Conservation (phyloP, 2,329 filamentous ascomycete species). For the Podosphaera leucotricha region DNA sequence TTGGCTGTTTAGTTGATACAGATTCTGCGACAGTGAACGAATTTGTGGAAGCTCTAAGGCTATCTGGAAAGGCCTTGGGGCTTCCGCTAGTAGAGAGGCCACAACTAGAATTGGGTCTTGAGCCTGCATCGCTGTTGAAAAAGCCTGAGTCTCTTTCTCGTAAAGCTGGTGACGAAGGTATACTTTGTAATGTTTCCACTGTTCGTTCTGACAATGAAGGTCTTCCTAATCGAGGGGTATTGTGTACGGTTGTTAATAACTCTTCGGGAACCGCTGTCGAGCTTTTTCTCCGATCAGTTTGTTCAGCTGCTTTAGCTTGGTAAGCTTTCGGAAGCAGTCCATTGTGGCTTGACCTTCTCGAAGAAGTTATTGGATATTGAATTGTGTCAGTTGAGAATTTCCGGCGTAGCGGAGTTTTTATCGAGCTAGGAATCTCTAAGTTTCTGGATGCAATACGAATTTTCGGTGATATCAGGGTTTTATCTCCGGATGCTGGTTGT, state of each 20-base stretch:
- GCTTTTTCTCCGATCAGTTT: too few species aligned
- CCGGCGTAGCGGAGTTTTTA: background rate
- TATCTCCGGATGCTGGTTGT: constrained; percentile 9
- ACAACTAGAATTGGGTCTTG: constrained; percentile 29
- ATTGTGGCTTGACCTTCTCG: background rate
- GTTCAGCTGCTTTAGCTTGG: too few species aligned
- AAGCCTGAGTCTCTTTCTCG: constrained; percentile 46
- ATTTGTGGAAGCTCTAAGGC: constrained; percentile 22
- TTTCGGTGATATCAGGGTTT: background rate
- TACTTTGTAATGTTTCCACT: constrained; percentile 55
- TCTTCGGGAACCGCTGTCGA: too few species aligned
- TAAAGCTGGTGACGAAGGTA: constrained; percentile 55
- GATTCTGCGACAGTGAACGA: constrained; percentile 20
- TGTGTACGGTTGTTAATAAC: background rate
- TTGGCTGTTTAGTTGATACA: constrained; percentile 19
- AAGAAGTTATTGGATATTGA: constrained; percentile 2
- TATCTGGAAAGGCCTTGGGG: constrained; percentile 13
- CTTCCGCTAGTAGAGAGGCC: constrained; percentile 19
- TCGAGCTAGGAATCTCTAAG: background rate
- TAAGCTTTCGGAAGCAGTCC: background rate
- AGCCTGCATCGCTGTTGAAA: constrained; percentile 35
- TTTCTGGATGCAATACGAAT: background rate
- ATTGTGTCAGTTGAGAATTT: background rate
- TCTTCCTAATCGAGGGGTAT: constrained; percentile 5
- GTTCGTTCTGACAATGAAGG: constrained; percentile 62